Conservation (phyloP, 345 rosid genomes). For the Populus davidiana region DNA sequence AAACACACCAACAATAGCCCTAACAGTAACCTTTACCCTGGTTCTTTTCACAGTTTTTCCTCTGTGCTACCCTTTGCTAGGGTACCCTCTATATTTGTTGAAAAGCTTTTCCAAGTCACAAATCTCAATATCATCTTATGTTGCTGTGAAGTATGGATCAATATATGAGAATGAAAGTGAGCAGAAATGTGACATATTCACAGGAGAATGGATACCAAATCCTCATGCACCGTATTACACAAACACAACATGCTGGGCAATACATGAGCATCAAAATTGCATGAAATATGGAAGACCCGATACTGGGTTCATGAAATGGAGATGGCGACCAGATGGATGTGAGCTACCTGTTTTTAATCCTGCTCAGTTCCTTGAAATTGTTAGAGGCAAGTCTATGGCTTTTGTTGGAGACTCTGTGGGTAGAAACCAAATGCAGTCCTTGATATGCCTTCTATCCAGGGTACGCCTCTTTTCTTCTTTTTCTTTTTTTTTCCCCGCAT, state of each 20-base stretch:
- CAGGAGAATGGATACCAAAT: conserved; percentile 82
- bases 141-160: not conserved
- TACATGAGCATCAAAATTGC: conserved; percentile 96
- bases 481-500: too few relatives aligned
- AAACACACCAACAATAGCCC: conserved; percentile 24
- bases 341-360: conserved; percentile 69
- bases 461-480: conserved; percentile 27
- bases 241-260: conserved; percentile 86
- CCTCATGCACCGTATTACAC: conserved; percentile 77
- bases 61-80: conserved; percentile 36
- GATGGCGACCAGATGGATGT: conserved; percentile 80
- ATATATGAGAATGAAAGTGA: not conserved
- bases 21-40: conserved; percentile 22
- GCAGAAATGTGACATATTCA: conserved; percentile 56
- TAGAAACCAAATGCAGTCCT: conserved; percentile 93
- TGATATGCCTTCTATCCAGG: conserved; percentile 88
- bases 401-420: conserved; percentile 88
- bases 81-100: conserved; percentile 23
- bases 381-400: conserved; percentile 74
- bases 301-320: conserved; percentile 65
- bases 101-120: conserved; percentile 7
- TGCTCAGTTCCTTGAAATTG: conserved; percentile 59
- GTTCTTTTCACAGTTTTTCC: conserved; percentile 35
- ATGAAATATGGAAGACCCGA: conserved; percentile 86
- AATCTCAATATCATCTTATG: not conserved